Evolutionary conservation across 768 basidiomycete genomes (phyloP), one percentile per base, ranked within the genome.

Genomic region (Termitomyces sp.): DNA sequence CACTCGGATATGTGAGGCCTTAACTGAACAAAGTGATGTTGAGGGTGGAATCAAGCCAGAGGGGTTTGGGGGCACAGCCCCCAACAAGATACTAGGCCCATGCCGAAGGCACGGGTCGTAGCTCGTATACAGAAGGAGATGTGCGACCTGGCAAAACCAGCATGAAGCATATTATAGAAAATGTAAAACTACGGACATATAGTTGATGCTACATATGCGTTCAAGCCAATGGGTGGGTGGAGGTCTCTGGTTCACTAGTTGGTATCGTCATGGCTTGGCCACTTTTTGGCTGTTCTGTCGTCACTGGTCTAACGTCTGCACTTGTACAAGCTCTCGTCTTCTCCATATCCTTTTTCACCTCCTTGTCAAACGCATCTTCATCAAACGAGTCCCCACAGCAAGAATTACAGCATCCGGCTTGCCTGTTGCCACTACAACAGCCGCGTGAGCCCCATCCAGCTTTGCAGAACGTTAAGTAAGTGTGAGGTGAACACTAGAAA

Each of bases 371-470:
- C 1, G 63, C 67, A 59, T 82, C 80, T 39, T 76, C 75, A 61
- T 80, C 70, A 64, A 80, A 79, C 2, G 74, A 75, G 10, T 72
- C 64, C 20, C 66, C 64, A 56, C 72, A 80, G 55, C 79, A 82
- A 34, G 69, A 69, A 13, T 72, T 75, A 61, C 79, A 82, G 58
- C 80, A 81, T 12, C 79, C 78, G n/a, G 69, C 63, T 24, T 59
- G 63, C 9, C 64, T 56, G 52, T 66, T 67, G 20, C 64, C 57
- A 34, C 63, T 59, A 54, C 76, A 68, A 56, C 72, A 71, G 7
- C 74, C 72, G 5, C 65, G 56, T 26, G 69, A 61, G 8, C 76
- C 74, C 51, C 62, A 72, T 1, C 67, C 48, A 54, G 65, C 73
- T 75, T 59, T 20, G 27, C 7, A 34, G 16, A 14, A 51, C 6